Percentiles rank a stretch among this genome's conserved stretches.
These are phyloP conservation scores for Piromyces sp. DNA, from an alignment of 192 early-diverging fungal species.

Conservation along the genomic window DNA sequence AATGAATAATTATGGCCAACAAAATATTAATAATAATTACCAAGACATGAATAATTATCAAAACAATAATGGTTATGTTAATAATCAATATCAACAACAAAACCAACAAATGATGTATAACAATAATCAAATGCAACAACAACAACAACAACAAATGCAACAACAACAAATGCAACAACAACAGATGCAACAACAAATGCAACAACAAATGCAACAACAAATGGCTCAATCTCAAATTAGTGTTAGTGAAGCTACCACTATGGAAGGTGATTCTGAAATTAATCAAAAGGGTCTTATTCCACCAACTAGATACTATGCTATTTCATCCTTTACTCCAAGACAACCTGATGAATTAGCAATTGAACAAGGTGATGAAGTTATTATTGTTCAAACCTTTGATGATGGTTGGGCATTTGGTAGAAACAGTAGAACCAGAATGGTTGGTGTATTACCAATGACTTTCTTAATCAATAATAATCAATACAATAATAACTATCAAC, in stretches of 20 bases:
- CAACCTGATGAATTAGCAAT: conserved; percentile 15
- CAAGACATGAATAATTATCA: not conserved
- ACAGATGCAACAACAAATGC: not conserved
- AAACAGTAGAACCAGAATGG: not conserved
- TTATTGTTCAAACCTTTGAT: conserved; percentile 14
- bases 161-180: not conserved
- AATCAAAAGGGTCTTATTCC: not conserved
- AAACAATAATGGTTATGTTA: not conserved
- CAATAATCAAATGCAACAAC: not conserved
- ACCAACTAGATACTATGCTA: not conserved
- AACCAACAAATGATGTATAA: not conserved
- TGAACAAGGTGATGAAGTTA: conserved; percentile 9
- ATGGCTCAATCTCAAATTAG: not conserved
- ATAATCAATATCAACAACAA: not conserved
- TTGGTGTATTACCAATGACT: not conserved
- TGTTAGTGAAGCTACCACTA: not conserved
- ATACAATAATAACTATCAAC: not conserved
- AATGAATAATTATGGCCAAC: not conserved
- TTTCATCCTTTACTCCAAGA: conserved; percentile 1
- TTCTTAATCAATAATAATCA: not conserved
- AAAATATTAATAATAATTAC: not conserved
- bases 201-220: not conserved
- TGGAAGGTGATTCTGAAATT: not conserved
- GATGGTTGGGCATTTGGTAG: conserved; percentile 12
- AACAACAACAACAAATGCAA: not conserved